phyloP scores from a whole-genome alignment of 192 early-diverging fungal genomes.

The Spizellomyces punctatus region DNA sequence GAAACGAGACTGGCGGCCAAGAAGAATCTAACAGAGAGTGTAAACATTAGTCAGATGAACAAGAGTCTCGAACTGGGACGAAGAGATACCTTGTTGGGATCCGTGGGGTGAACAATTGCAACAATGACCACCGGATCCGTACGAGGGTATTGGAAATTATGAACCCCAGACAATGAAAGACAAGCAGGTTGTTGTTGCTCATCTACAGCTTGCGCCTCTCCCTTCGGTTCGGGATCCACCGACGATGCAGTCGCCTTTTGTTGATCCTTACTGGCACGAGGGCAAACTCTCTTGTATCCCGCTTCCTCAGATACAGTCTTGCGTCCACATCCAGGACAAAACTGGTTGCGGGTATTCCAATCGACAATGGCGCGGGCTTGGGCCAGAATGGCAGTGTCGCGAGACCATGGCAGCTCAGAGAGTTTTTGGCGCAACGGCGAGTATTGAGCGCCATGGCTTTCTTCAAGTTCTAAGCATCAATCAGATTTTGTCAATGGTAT shows the following conservation, averaged over 20 bases:
- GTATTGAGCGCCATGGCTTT: neutral
- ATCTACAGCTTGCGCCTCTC: neutral
- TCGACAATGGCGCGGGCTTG: slow-evolving; percentile 50
- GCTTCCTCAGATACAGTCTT: slow-evolving; percentile 21
- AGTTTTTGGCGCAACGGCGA: slow-evolving; percentile 3
- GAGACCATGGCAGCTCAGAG: neutral
- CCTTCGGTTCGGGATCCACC: neutral
- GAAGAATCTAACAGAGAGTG: slow-evolving; percentile 28
- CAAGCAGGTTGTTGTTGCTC: slow-evolving; percentile 17
- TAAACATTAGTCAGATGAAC: neutral
- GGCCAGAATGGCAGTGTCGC: slow-evolving; percentile 32
- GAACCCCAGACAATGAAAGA: slow-evolving; percentile 14
- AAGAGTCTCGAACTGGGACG: neutral
- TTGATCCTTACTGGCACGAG: neutral
- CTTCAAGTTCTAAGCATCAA: neutral
- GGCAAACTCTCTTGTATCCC: slow-evolving; percentile 21
- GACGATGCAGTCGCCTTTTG: neutral
- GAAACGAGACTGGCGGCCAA: slow-evolving; percentile 54
- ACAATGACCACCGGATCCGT: slow-evolving; percentile 63
- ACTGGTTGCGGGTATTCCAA: slow-evolving; percentile 51
- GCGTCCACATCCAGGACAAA: slow-evolving; percentile 49
- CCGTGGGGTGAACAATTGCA: slow-evolving; percentile 31
- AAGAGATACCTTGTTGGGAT: slow-evolving; percentile 26
- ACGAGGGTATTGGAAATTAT: slow-evolving; percentile 50
- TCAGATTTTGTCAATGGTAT: neutral